Base-by-base conservation (phyloP, 768 basidiomycete species). In the Boletus eberwhitei region DNA sequence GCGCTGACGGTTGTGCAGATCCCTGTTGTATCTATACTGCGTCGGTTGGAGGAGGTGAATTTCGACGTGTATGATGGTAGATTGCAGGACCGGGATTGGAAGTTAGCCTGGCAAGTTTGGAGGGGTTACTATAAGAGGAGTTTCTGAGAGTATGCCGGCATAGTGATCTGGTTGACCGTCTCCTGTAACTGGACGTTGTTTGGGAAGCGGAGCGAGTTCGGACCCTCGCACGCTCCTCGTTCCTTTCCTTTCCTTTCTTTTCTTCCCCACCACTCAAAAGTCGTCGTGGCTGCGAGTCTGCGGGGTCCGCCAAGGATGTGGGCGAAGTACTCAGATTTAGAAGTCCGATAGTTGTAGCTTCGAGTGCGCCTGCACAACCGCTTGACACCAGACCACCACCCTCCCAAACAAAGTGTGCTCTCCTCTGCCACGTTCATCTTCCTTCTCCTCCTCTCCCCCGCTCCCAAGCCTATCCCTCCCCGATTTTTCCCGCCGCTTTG, bases 41-140 rank as follows among this genome's bases (percentile, higher is more conserved):
- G 71, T 48, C 79, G 84, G 51, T 73, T 93, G 55, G 89, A 93
- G 68, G 76, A 75, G 55, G 80, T 74, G 43, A 77, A 85, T 63
- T 93, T 93, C 70, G 78, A 93, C 63, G 86, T 77, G 8, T 93
- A 89, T 67, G 73, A 85, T 58, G 75, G 82, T 24, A 73, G 75
- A 60, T 61, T 92, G 64, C 86, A 84, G 72, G 53, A 73, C 63
- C 78, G 82, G 70, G 86, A 88, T 67, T 92, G 92, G 85, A 82
- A 80, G 74, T 72, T 93, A 62, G 82, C 92, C 48, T 89, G 84
- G 84, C 77, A 79, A 64, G 80, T 92, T 35, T 84, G 81, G 82
- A 71, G 77, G 47, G 70, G 76, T 59, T 77, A 79, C 71, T 75
- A 78, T 69, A 75, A 72, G 59, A 68, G 75, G 69, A 55, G 50